Conservation (phyloP, 768 basidiomycete species). For the Chalciporus sphaerocephalus region DNA sequence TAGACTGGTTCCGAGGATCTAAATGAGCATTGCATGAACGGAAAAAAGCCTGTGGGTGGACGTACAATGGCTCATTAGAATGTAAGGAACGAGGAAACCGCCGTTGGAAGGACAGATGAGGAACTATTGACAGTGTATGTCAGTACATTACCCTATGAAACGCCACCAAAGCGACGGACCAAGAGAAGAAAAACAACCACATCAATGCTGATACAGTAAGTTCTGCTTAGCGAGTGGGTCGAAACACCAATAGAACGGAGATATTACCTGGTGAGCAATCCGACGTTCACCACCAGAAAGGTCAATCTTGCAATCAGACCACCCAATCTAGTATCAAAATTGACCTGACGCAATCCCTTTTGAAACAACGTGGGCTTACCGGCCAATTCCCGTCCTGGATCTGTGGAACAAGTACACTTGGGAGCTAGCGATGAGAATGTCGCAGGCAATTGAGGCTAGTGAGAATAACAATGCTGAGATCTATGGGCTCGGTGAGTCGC, state of each 20-base stretch:
- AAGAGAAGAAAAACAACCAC: constrained; percentile 26
- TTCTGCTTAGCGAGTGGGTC: not conserved
- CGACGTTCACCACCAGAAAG: constrained; percentile 34
- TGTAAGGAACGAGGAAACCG: constrained; percentile 34
- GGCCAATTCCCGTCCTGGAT: constrained; percentile 27
- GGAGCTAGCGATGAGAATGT: constrained; percentile 32
- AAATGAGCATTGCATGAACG: not conserved
- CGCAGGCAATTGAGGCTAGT: constrained; percentile 32
- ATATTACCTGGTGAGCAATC: constrained; percentile 32
- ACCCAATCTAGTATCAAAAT: constrained; percentile 22
- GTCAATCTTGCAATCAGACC: constrained; percentile 32
- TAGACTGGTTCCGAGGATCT: constrained; percentile 23
- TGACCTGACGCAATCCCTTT: not conserved
- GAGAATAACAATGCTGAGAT: constrained; percentile 31
- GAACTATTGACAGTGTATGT: constrained; percentile 21
- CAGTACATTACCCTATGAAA: not conserved
- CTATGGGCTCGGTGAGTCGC: constrained; percentile 10
- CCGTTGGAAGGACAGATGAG: constrained; percentile 35
- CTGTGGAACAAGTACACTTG: constrained; percentile 33
- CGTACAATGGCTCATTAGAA: constrained; percentile 38
- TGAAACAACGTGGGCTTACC: constrained; percentile 15
- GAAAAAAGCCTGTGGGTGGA: not conserved
- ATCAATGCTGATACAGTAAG: constrained; percentile 24
- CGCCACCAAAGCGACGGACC: constrained; percentile 4
- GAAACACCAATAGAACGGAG: not conserved